Evolutionary conservation across 257 asterid species (phyloP), one percentile per base, ranked within the genome.

Genomic region (Euphrasia confusa): DNA sequence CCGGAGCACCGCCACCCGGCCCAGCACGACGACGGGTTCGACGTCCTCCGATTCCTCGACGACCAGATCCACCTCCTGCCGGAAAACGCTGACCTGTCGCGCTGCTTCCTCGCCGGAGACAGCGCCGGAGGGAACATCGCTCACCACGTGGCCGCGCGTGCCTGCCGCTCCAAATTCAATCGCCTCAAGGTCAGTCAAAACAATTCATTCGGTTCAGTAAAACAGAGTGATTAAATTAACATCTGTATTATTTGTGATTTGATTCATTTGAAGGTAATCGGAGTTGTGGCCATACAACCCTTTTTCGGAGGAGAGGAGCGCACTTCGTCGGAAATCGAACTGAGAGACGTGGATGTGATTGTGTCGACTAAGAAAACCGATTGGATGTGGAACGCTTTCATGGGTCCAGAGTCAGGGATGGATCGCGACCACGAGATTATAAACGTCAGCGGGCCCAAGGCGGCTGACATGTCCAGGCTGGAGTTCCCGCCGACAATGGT

Each of bases 71-170:
- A 56, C 21, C 33, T 82, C 4, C 74, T 89, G 63, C 91, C 97
- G 57, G 81, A 1, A 8, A 82, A 75, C 68, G 88, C 83, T n/a
- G 81, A 89, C 63, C 13, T 89, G 58, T 72, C 87, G 17, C 75
- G 80, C 0, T 86, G 95, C 28, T 86, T 86, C 26, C 74, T 86
- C 4, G 97, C 86, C 11, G 95, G 97, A 24, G 97, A 89, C 17
- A 86, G 94, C 13, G 97, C 97, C 58, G 95, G 95, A 10, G 96
- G 74, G 10, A 86, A 89, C 32, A 45, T 89, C 33, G 84, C 95
- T 4, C 95, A 89, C 74, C 95, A 86, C 71, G 84, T 84, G 30
- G 78, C 89, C 1, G 58, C 61, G 44, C 82, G 86, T 24, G 95
- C 75, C 8, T 77, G 79, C 58, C 58, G 66, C 21, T 44, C 81